These are phyloP conservation scores for Juglanconis sp. DNA, from an alignment of 2,329 filamentous ascomycete genomes.

Conservation along the genomic window DNA sequence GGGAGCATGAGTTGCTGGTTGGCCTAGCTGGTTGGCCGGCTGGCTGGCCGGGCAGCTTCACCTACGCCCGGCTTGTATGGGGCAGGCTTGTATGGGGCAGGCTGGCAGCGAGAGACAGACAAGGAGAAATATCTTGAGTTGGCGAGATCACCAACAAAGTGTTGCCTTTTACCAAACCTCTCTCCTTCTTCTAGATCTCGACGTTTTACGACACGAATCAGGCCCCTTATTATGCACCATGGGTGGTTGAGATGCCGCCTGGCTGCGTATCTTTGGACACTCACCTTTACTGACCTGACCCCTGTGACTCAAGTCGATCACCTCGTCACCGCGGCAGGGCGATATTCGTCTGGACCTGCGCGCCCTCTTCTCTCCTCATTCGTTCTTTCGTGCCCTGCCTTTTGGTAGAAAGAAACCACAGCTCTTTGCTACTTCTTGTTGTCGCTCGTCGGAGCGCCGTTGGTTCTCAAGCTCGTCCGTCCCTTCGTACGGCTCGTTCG, in stretches of 20 bases:
- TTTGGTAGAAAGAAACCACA: background rate
- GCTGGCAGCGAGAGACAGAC: too few species aligned
- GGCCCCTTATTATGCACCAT: background rate
- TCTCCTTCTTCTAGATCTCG: background rate
- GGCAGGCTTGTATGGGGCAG: background rate
- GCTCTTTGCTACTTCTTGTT: background rate
- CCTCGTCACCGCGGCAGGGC: background rate
- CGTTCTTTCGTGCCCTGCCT: background rate
- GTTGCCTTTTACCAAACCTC: background rate
- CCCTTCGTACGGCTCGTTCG: background rate
- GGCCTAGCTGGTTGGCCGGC: background rate
- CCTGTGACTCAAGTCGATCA: background rate
- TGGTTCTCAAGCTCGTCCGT: background rate
- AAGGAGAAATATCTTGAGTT: too few species aligned
- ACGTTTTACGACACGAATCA: slow-evolving; percentile 6
- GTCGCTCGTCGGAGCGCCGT: background rate
- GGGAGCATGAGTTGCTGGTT: background rate
- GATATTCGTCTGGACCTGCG: background rate
- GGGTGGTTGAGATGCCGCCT: background rate
- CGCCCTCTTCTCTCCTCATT: background rate
- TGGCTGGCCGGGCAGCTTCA: background rate
- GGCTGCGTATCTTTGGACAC: background rate
- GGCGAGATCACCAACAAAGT: background rate
- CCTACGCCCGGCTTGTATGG: background rate
- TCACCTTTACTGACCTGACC: slow-evolving; percentile 3